phyloP scores from a whole-genome alignment of 1,139 yeast genomes.

The Maudiozyma humilis region DNA sequence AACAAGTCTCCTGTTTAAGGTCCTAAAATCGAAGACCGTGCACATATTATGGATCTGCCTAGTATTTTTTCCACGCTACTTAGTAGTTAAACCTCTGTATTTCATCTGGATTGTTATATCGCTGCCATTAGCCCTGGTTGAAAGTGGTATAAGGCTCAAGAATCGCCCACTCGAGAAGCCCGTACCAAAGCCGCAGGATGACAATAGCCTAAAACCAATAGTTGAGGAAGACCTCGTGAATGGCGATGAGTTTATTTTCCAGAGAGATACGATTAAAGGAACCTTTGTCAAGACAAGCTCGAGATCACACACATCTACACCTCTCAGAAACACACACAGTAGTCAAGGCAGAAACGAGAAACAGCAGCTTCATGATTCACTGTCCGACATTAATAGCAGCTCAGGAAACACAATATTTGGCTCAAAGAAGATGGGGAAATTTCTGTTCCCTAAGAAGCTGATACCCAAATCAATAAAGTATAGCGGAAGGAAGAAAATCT shows the following conservation, averaged over 20 bases:
- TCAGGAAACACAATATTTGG: constrained; percentile 15
- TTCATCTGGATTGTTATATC: constrained; percentile 40
- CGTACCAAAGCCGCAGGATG: background rate
- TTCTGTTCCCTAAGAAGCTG: constrained; percentile 41
- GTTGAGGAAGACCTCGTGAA: constrained; percentile 25
- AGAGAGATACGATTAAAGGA: constrained; percentile 27
- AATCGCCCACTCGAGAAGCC: constrained; percentile 6
- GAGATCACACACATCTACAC: constrained; percentile 5
- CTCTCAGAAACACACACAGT: background rate
- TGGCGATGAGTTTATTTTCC: constrained; percentile 27
- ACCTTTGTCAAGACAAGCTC: constrained; percentile 16
- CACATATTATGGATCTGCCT: constrained; percentile 7
- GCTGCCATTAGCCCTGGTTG: constrained; percentile 42
- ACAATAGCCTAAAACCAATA: background rate
- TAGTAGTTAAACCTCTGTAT: constrained; percentile 40
- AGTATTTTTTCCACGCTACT: constrained; percentile 12
- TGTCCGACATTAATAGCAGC: constrained; percentile 5
- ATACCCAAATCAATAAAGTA: constrained; percentile 30
- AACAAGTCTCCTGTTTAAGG: background rate
- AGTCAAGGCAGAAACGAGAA: background rate
- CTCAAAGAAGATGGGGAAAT: constrained; percentile 29
- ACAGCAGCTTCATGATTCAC: background rate
- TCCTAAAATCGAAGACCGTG: background rate
- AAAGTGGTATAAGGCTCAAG: constrained; percentile 20
- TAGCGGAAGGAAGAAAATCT: constrained; percentile 48